phyloP scores from a whole-genome alignment of 1,139 yeast genomes.

The Arxiozyma slooffiae region DNA sequence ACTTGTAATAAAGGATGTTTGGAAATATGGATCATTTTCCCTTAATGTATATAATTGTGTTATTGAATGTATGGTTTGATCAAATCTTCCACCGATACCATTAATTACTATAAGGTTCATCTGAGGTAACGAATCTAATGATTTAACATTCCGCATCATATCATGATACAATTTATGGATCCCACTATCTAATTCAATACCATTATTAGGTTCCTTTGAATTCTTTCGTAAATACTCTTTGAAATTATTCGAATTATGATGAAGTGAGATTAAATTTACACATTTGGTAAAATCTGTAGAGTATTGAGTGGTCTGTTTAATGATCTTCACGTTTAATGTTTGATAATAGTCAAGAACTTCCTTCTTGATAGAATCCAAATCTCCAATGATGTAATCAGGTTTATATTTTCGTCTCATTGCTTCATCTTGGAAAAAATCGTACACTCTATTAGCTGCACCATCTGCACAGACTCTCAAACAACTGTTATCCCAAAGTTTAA shows the following conservation, averaged over 20 bases:
- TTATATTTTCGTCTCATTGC: slow-evolving; percentile 31
- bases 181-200: slow-evolving; percentile 35
- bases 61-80: slow-evolving; percentile 78
- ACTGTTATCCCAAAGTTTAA: slow-evolving; percentile 49
- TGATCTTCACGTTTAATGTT: slow-evolving; percentile 39
- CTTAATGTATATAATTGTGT: slow-evolving; percentile 43
- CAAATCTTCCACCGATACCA: slow-evolving; percentile 87
- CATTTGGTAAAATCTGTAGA: slow-evolving; percentile 76
- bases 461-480: slow-evolving; percentile 69
- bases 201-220: slow-evolving; percentile 16
- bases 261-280: slow-evolving; percentile 35
- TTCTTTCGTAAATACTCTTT: slow-evolving; percentile 8
- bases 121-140: slow-evolving; percentile 1
- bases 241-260: slow-evolving; percentile 28
- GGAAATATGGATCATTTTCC: slow-evolving; percentile 26
- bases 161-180: slow-evolving; percentile 30
- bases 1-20: slow-evolving; percentile 30
- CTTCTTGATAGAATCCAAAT: slow-evolving; percentile 60
- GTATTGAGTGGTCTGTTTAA: slow-evolving; percentile 60
- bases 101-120: slow-evolving; percentile 43
- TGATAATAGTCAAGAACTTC: slow-evolving; percentile 45
- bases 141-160: slow-evolving; percentile 4
- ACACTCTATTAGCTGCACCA: slow-evolving; percentile 78
- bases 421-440: slow-evolving; percentile 36
- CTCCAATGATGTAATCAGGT: slow-evolving; percentile 77